Conservation (phyloP, 1,284 basidiomycete genomes). For the Neolentinus lepideus region DNA sequence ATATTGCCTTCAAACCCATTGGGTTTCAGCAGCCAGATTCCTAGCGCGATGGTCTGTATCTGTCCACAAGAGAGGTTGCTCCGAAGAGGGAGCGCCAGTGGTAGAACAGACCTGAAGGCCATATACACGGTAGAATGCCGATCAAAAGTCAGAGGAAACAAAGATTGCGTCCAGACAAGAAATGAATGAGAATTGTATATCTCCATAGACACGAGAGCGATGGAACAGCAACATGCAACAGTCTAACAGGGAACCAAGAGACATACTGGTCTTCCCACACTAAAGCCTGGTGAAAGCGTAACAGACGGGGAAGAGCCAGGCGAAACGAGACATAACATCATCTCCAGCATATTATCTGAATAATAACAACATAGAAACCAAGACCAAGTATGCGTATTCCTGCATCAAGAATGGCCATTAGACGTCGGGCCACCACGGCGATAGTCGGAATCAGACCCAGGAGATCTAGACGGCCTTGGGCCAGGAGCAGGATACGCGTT, state of each 20-base stretch:
- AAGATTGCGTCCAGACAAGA: not conserved
- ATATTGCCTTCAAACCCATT: not conserved
- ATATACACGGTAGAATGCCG: not conserved
- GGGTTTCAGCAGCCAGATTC: not conserved
- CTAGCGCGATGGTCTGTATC: not conserved
- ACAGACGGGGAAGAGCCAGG: too few relatives aligned
- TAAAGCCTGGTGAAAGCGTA: too few relatives aligned
- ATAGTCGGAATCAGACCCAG: slow-evolving; percentile 14
- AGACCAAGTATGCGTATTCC: too few relatives aligned
- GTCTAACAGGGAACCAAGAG: not conserved
- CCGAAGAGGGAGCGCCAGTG: not conserved
- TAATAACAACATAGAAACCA: too few relatives aligned
- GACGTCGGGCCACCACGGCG: not conserved
- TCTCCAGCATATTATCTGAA: too few relatives aligned
- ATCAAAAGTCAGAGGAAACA: not conserved
- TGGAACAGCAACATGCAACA: not conserved
- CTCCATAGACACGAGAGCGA: too few relatives aligned
- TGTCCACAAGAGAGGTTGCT: not conserved
- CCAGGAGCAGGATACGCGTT: slow-evolving; percentile 40
- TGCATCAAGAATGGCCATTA: too few relatives aligned
- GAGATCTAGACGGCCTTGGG: slow-evolving; percentile 8
- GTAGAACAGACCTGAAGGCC: not conserved
- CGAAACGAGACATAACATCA: too few relatives aligned
- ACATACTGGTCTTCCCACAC: too few relatives aligned
- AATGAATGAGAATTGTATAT: not conserved